Percentiles rank a stretch among this genome's conserved stretches.
Evolutionary conservation across 129 eudicot species (phyloP).

Genomic region (Daucus carota): DH1_v3.0 NC_030382.2:11040501-11041000

Average conservation of each 20-base stretch:
- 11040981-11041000: no score
- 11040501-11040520: not conserved
- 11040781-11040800: no score
- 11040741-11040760: not conserved
- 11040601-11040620: constrained; percentile 58
- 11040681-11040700: constrained; percentile 62
- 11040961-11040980: not conserved
- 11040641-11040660: constrained; percentile 68
- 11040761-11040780: no score
- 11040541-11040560: constrained; percentile 65
- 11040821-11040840: not conserved
- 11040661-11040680: constrained; percentile 67
- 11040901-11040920: not conserved
- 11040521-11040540: not conserved
- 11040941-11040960: not conserved
- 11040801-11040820: no score
- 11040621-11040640: constrained; percentile 41
- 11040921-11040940: not conserved
- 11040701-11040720: constrained; percentile 40
- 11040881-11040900: not conserved
- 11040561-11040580: constrained; percentile 86
- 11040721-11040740: constrained; percentile 8
- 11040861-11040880: not conserved
- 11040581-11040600: constrained; percentile 76
- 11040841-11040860: not conserved